phyloP scores from a whole-genome alignment of 2,329 filamentous ascomycete genomes.

The Fusarium pseudograminearum region DNA sequence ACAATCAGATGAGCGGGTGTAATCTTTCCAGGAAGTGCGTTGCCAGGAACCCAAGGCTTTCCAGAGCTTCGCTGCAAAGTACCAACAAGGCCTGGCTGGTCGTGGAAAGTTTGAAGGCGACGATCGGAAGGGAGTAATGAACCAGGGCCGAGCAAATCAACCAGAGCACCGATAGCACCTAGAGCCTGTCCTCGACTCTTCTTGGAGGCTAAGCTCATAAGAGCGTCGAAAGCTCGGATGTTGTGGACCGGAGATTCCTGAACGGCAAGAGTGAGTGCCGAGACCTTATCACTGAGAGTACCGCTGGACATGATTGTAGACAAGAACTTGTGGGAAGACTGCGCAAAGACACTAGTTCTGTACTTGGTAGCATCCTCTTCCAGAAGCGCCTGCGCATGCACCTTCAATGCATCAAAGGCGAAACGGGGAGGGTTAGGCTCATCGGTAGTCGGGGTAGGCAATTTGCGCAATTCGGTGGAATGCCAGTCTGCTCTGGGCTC shows the following conservation, averaged over 20 bases:
- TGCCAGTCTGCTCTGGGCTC: slow-evolving; percentile 71
- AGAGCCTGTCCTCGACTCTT: slow-evolving; percentile 93
- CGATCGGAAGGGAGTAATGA: slow-evolving; percentile 85
- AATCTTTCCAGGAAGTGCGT: slow-evolving; percentile 78
- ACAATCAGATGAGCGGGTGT: slow-evolving; percentile 82
- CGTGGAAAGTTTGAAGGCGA: slow-evolving; percentile 81
- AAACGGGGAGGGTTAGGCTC: slow-evolving; percentile 58
- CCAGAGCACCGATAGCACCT: slow-evolving; percentile 89
- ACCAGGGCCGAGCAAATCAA: slow-evolving; percentile 93
- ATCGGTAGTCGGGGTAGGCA: slow-evolving; percentile 61
- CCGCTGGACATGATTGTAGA: slow-evolving; percentile 96
- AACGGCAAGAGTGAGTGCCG: slow-evolving; percentile 90
- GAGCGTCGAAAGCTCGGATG: slow-evolving; percentile 85
- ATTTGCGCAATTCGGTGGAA: slow-evolving; percentile 56
- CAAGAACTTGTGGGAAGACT: slow-evolving; percentile 94
- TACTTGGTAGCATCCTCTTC: slow-evolving; percentile 84
- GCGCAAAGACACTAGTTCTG: slow-evolving; percentile 77
- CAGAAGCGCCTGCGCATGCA: slow-evolving; percentile 79
- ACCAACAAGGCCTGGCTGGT: slow-evolving; percentile 80
- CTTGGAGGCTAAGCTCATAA: slow-evolving; percentile 88
- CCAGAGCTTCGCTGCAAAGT: slow-evolving; percentile 72
- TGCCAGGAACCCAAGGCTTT: slow-evolving; percentile 73
- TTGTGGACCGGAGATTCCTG: slow-evolving; percentile 98
- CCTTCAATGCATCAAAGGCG: slow-evolving; percentile 66
- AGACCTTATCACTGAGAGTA: slow-evolving; percentile 96